Evolutionary conservation across 169 alveolate species (phyloP).

Genomic region (Pseudocohnilembus persalinus): DNA sequence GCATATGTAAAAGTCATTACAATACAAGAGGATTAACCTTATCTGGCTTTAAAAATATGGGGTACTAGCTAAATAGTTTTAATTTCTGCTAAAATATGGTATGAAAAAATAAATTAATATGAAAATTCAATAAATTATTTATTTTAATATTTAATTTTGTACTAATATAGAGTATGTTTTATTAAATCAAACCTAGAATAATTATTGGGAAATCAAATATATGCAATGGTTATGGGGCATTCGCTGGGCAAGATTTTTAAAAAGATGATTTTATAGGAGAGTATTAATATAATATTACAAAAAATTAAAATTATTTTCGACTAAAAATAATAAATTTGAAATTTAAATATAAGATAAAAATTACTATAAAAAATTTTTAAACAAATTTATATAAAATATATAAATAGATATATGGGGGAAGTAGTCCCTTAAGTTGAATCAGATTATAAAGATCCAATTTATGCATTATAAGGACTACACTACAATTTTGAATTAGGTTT

Average conservation of each 20-base stretch:
- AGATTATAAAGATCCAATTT: not conserved
- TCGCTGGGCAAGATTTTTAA: not conserved
- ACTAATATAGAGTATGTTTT: not conserved
- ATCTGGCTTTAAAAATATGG: not conserved
- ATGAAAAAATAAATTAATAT: no score
- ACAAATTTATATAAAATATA: no score
- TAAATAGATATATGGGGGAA: not conserved
- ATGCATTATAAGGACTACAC: not conserved
- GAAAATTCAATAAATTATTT: no score
- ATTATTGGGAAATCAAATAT: not conserved
- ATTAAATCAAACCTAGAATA: not conserved
- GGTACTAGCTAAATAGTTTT: not conserved
- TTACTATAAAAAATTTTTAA: not conserved
- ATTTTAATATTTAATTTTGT: no score
- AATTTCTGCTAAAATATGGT: not conserved
- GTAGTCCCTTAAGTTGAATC: not conserved
- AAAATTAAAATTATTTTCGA: no score
- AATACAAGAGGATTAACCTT: not conserved
- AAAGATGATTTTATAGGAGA: not conserved
- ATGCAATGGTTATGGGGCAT: not conserved
- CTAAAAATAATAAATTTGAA: no score
- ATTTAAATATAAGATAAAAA: no score
- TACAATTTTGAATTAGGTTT: not conserved
- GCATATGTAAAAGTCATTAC: not conserved
- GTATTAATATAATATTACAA: not conserved